Base-by-base conservation (phyloP, 225 moss, liverwort and hornwort species). In the Polytrichum formosum region DNA sequence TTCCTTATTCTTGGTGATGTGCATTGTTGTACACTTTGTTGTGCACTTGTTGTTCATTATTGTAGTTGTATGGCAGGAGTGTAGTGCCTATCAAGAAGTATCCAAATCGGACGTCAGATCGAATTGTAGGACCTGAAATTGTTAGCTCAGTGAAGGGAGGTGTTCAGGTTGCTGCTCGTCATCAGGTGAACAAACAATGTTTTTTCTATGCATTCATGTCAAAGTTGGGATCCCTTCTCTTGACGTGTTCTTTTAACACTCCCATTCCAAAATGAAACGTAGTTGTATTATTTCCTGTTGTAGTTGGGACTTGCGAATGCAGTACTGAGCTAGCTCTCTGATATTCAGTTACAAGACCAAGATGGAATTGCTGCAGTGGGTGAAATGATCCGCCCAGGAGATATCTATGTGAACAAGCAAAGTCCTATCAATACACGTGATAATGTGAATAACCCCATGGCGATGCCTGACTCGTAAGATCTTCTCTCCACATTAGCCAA, bases 321-420 rank as follows among this genome's bases (percentile, higher is more conserved):
- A 70, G 27, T 53, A 66, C 67, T 73, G 69, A 82, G 55, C 54
- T 69, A 67, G 60, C 22, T 53, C 56, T 59, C 37, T 64, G 26
- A 58, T 78, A 76, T 73, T 31, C 81, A 98, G 94, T 67, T 98
- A 74, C 94, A 92, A 92, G 94, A 98, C 65, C 86, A 92, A 74
- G 97, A 98, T 77, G 97, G 97, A 63, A 98, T 98, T 87, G 97
- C 97, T 75, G 97, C 97, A 74, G 94, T 94, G 3, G 97, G 97
- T 77, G 94, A 98, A 74, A 91, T 94, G 83, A 98, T 98, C 74
- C 92, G 94, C 54, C 91, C 91, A n/a, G 94, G 94, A 35, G 97
- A 98, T 69, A 94, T 98, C 46, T 94, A 92, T 80, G 94, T 98
- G 53, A 98, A 98, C 78, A 98, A 92, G 74, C 94, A 98, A 80